Evolutionary conservation across 192 early-diverging fungal genomes (phyloP).

Genomic region (Allomyces javanicus): DNA sequence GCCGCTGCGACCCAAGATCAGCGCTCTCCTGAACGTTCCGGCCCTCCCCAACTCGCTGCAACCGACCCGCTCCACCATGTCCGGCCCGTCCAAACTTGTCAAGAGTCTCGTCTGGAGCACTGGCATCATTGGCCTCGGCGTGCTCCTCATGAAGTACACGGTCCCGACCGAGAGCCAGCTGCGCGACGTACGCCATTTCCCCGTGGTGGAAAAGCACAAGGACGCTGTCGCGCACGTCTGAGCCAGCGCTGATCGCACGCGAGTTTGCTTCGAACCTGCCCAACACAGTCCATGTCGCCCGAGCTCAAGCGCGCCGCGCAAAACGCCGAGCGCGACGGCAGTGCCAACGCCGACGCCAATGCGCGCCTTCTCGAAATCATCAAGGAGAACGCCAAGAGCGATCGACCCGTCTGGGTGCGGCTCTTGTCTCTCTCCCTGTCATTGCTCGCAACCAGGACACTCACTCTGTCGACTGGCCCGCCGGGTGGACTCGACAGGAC

Average conservation of each 20-base stretch:
- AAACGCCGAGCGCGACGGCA: background rate
- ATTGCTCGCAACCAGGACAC: no score
- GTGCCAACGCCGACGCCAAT: background rate
- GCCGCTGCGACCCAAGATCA: no score
- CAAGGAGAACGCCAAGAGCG: background rate
- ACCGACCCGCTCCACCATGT: no score
- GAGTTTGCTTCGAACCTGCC: no score
- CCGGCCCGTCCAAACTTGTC: background rate
- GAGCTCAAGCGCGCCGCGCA: background rate
- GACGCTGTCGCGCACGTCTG: no score
- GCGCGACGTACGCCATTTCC: background rate
- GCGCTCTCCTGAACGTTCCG: no score
- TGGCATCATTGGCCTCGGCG: background rate
- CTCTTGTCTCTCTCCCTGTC: no score
- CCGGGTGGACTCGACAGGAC: background rate
- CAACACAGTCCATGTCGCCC: background rate
- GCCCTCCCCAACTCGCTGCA: no score
- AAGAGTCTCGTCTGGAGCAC: background rate
- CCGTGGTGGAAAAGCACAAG: no score
- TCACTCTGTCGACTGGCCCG: no score
- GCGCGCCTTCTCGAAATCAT: background rate
- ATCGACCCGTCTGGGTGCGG: background rate
- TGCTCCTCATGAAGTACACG: background rate
- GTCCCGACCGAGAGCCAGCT: background rate
- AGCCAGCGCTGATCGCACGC: no score